phyloP scores from a whole-genome alignment of 2,329 filamentous ascomycete genomes.

The Chaetomium sp. region DNA sequence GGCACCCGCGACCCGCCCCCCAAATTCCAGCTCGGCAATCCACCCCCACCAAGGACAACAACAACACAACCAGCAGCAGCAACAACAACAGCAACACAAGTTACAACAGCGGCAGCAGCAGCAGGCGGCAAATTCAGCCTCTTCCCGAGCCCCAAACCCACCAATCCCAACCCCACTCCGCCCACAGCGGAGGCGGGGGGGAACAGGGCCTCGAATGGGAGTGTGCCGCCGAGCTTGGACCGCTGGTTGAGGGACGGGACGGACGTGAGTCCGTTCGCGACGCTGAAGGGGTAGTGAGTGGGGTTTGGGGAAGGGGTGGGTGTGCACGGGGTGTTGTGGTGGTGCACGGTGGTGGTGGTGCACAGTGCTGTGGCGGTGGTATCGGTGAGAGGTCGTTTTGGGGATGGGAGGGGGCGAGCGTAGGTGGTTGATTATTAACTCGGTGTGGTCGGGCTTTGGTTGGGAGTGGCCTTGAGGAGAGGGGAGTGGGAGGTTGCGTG shows the following conservation, averaged over 20 bases:
- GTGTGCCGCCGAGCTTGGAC: conserved; percentile 38
- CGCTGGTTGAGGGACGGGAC: conserved; percentile 41
- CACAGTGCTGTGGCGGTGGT: too few relatives aligned
- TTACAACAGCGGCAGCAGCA: not conserved
- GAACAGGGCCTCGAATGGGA: conserved; percentile 15
- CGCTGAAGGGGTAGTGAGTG: conserved; percentile 31
- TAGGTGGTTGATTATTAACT: not conserved
- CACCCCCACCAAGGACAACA: conserved; percentile 7
- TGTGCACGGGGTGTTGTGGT: not conserved
- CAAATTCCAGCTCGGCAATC: conserved; percentile 21
- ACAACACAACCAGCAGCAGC: conserved; percentile 4
- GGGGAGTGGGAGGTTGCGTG: not conserved
- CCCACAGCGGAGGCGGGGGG: not conserved
- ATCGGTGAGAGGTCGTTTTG: not conserved
- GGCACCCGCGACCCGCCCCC: not conserved
- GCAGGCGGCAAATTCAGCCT: conserved; percentile 33
- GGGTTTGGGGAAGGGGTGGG: not conserved
- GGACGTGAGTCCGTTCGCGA: conserved; percentile 42
- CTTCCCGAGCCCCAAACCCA: conserved; percentile 32
- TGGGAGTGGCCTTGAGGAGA: not conserved
- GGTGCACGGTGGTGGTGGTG: not conserved
- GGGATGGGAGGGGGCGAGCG: not conserved
- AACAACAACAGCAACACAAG: conserved; percentile 17
- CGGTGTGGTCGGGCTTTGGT: not conserved
- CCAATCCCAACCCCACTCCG: not conserved